Conservation (phyloP, 306 rosid genomes). For the Lathyrus sativus region DNA sequence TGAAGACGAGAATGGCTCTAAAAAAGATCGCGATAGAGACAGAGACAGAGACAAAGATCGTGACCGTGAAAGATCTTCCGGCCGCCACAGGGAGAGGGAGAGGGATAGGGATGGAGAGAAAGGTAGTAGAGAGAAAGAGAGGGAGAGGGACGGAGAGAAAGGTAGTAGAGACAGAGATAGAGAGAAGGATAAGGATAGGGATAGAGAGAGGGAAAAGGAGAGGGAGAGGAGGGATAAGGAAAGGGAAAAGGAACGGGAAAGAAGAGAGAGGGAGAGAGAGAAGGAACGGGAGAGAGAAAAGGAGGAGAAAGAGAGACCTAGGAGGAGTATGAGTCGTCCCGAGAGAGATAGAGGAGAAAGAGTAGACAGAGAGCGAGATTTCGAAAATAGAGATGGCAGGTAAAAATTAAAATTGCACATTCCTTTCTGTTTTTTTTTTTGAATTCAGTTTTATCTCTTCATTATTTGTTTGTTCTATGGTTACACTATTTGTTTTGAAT, state of each 20-base stretch:
- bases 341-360: conserved; percentile 70
- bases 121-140: conserved; percentile 36
- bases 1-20: conserved; percentile 75
- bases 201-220: conserved; percentile 44
- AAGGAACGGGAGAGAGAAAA: conserved; percentile 54
- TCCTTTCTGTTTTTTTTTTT: neutral
- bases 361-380: conserved; percentile 75
- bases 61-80: conserved; percentile 37
- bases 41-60: conserved; percentile 42
- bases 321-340: conserved; percentile 65
- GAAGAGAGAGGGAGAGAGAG: conserved; percentile 34
- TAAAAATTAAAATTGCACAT: conserved; percentile 31
- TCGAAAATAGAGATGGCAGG: conserved; percentile 73
- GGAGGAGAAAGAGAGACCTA: conserved; percentile 54
- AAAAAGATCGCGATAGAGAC: conserved; percentile 51
- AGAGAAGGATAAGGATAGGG: conserved; percentile 36
- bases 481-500: neutral
- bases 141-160: conserved; percentile 25
- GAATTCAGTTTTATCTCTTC: conserved; percentile 2
- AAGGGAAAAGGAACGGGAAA: conserved; percentile 50
- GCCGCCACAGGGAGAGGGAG: conserved; percentile 60
- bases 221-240: conserved; percentile 59
- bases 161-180: conserved; percentile 31
- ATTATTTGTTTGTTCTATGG: neutral
- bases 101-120: conserved; percentile 46